Evolutionary conservation across 768 basidiomycete genomes (phyloP).

Genomic region (Lactarius pseudohatsudake): DNA sequence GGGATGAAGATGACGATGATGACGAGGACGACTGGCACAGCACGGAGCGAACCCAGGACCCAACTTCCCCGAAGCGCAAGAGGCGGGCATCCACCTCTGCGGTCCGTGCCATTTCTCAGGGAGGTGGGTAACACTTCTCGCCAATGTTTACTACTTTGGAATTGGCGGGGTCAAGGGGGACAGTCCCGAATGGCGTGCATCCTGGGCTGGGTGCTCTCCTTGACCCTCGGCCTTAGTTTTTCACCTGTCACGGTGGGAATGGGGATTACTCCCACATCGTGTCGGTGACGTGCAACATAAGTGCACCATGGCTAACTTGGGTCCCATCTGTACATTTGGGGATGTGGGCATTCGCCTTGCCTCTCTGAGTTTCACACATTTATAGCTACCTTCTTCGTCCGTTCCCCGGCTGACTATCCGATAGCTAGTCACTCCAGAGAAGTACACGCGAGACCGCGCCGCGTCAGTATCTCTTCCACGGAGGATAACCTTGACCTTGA

Average conservation of each 20-base stretch:
- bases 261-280: not conserved
- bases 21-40: conserved; percentile 41
- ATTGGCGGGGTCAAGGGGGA: not conserved
- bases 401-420: conserved; percentile 9
- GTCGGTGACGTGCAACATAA: not conserved
- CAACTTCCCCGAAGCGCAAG: conserved; percentile 34
- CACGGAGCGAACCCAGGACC: conserved; percentile 36
- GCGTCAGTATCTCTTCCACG: conserved; percentile 29
- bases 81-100: conserved; percentile 35
- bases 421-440: conserved; percentile 31
- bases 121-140: conserved; percentile 14
- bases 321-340: not conserved
- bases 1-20: conserved; percentile 55
- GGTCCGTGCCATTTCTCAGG: conserved; percentile 19
- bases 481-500: conserved; percentile 32
- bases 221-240: conserved; percentile 1
- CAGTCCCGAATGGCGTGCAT: not conserved
- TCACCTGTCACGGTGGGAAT: not conserved
- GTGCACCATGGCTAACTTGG: conserved; percentile 8
- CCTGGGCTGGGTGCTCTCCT: not conserved
- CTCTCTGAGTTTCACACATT: not conserved
- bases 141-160: not conserved
- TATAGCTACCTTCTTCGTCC: not conserved
- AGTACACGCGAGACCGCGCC: conserved; percentile 17
- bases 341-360: not conserved